These are phyloP conservation scores for Meyerozyma athensensis DNA, from an alignment of 1,139 yeast genomes.

Conservation along the genomic window DNA sequence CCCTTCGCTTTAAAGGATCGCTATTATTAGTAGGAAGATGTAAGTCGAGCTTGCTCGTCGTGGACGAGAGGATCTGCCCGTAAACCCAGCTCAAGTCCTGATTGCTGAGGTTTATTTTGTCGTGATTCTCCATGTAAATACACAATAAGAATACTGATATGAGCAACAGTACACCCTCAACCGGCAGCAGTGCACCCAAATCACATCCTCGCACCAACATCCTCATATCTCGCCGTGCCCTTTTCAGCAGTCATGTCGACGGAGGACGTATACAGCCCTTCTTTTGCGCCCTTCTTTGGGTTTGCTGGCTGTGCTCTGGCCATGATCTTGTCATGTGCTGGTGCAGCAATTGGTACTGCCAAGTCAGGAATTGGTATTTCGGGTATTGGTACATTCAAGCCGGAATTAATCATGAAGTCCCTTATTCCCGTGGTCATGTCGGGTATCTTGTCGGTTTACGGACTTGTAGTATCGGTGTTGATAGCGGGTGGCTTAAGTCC, in stretches of 20 bases:
- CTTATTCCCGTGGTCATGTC: slow-evolving; percentile 96
- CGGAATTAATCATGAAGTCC: slow-evolving; percentile 78
- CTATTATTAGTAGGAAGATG: slow-evolving; percentile 42
- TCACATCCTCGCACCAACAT: too few species aligned
- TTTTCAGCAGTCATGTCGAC: not conserved
- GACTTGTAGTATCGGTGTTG: slow-evolving; percentile 90
- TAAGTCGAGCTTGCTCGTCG: slow-evolving; percentile 39
- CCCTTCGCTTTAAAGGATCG: slow-evolving; percentile 44
- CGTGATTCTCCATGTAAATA: slow-evolving; percentile 12
- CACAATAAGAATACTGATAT: too few species aligned
- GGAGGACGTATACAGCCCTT: slow-evolving; percentile 65
- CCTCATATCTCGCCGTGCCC: too few species aligned
- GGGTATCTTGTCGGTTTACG: slow-evolving; percentile 95
- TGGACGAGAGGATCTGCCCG: slow-evolving; percentile 33
- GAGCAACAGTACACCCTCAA: too few species aligned
- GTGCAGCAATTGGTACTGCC: slow-evolving; percentile 98
- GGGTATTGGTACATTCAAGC: slow-evolving; percentile 82
- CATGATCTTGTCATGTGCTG: slow-evolving; percentile 83
- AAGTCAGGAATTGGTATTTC: slow-evolving; percentile 97
- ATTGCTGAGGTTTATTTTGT: slow-evolving; percentile 42
- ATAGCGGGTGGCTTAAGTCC: slow-evolving; percentile 92
- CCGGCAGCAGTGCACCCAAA: too few species aligned
- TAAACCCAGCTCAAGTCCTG: slow-evolving; percentile 50
- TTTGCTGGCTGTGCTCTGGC: slow-evolving; percentile 95
- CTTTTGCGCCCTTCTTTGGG: slow-evolving; percentile 92